phyloP scores from a whole-genome alignment of 768 basidiomycete genomes.

The Xerocomellus amylosporus region DNA sequence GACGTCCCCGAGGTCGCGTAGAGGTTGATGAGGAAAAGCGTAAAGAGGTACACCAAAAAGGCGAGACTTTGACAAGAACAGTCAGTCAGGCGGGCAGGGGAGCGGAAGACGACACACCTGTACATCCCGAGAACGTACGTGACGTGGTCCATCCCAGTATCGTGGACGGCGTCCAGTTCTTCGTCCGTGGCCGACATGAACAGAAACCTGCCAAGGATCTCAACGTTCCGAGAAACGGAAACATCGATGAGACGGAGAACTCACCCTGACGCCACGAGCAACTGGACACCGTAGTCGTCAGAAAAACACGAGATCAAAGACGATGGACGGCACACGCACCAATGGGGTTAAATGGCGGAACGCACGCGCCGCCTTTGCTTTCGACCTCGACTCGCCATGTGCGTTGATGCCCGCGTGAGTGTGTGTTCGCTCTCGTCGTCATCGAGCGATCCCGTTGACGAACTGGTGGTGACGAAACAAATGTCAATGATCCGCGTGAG shows the following conservation, averaged over 20 bases:
- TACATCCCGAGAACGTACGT: constrained; percentile 85
- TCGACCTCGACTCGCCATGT: constrained; percentile 18
- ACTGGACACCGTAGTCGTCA: constrained; percentile 35
- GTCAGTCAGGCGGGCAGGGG: not conserved
- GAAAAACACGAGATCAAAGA: not conserved
- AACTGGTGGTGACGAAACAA: constrained; percentile 60
- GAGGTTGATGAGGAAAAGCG: constrained; percentile 66
- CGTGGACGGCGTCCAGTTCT: constrained; percentile 69
- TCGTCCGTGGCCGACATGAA: constrained; percentile 97
- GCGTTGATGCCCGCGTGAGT: constrained; percentile 37
- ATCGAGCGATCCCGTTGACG: constrained; percentile 29
- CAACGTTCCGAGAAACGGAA: not conserved
- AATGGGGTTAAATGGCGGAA: constrained; percentile 90
- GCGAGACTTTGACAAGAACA: constrained; percentile 38
- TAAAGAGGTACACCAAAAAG: constrained; percentile 75
- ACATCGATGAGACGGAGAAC: constrained; percentile 5
- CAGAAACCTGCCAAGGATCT: constrained; percentile 48
- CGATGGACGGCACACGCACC: constrained; percentile 47
- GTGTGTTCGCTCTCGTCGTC: constrained; percentile 71
- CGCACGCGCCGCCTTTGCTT: constrained; percentile 46
- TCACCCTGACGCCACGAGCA: constrained; percentile 73
- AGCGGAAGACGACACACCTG: constrained; percentile 45
- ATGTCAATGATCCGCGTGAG: constrained; percentile 78
- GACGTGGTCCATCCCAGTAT: constrained; percentile 83
- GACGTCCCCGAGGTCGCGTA: constrained; percentile 56